Conservation (phyloP, 345 rosid species). For the Nephelium lappaceum region DNA sequence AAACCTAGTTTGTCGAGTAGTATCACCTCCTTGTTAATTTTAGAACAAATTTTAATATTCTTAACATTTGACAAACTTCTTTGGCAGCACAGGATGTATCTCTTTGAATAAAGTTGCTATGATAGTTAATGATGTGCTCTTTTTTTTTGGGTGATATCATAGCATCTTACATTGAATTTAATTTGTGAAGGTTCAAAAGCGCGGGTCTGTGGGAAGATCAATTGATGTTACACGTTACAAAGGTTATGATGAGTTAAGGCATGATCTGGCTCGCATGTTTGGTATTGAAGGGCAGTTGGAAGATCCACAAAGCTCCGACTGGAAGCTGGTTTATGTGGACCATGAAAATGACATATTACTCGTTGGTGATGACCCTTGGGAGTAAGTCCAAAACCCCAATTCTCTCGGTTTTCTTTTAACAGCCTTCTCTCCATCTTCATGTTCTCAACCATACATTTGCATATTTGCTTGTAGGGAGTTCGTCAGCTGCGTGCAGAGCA, state of each 20-base stretch:
- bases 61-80: background rate
- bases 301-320: conserved; percentile 87
- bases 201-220: conserved; percentile 95
- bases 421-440: background rate
- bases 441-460: conserved; percentile 18
- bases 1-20: background rate
- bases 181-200: conserved; percentile 85
- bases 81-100: background rate
- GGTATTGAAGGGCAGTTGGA: conserved; percentile 95
- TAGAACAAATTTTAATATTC: background rate
- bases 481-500: conserved; percentile 84
- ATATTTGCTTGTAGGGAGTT: conserved; percentile 67
- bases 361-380: conserved; percentile 99
- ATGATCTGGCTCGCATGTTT: conserved; percentile 92
- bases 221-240: conserved; percentile 86
- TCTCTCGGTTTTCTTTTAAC: background rate
- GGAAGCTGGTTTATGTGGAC: conserved; percentile 94
- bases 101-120: background rate
- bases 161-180: conserved; percentile 10
- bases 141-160: too few relatives aligned
- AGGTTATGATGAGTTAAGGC: conserved; percentile 81
- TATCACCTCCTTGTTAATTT: background rate
- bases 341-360: conserved; percentile 93
- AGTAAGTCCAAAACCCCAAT: conserved; percentile 52
- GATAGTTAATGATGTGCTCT: background rate